phyloP scores from a whole-genome alignment of 306 rosid species.

The Acacia crassicarpa region DNA sequence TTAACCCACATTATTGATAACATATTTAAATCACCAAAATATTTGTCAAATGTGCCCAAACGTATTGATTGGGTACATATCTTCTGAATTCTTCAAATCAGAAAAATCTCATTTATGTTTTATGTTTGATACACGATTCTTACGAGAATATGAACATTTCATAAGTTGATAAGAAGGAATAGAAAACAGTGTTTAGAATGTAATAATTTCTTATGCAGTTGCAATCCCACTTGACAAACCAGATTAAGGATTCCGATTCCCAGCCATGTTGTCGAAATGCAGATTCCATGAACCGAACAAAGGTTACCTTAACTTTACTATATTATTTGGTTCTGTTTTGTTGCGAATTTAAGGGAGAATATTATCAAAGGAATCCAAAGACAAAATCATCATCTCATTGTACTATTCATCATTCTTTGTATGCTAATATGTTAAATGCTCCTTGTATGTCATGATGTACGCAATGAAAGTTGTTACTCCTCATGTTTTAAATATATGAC shows the following conservation, averaged over 20 bases:
- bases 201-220: not conserved
- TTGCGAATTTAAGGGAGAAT: not conserved
- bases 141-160: not conserved
- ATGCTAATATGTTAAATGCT: not conserved
- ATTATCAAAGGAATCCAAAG: not conserved
- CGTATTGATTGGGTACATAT: too few relatives aligned
- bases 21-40: too few relatives aligned
- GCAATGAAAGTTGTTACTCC: not conserved
- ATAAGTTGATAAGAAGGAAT: not conserved
- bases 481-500: too few relatives aligned
- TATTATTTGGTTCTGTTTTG: not conserved
- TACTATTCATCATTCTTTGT: too few relatives aligned
- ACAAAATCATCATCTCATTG: not conserved
- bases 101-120: too few relatives aligned
- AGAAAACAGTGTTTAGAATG: not conserved
- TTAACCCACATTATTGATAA: too few relatives aligned
- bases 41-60: too few relatives aligned
- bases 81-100: too few relatives aligned
- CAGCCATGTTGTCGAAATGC: not conserved
- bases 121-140: not conserved
- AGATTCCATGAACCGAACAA: not conserved
- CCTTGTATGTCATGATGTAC: too few relatives aligned
- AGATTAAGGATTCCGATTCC: not conserved
- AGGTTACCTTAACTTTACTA: not conserved
- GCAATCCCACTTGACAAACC: not conserved